Percentiles rank a stretch among this genome's conserved stretches.
Evolutionary conservation across 2,329 filamentous ascomycete species (phyloP).

Genomic region (Balansia obtecta): DNA sequence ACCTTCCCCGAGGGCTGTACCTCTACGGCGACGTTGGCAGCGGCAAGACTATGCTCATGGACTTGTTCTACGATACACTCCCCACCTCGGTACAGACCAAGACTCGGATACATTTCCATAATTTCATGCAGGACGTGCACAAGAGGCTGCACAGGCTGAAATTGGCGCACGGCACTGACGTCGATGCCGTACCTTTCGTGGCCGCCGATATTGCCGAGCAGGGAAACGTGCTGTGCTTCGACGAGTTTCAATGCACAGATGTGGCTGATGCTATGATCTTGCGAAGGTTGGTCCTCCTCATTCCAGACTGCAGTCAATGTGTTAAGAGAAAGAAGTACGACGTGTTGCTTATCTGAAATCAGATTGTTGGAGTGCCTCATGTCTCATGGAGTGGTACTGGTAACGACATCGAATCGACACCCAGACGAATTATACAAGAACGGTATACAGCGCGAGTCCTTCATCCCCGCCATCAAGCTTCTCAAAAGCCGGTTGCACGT

Average conservation of each 20-base stretch:
- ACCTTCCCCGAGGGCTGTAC: conserved; percentile 79
- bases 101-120: conserved; percentile 94
- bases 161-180: conserved; percentile 74
- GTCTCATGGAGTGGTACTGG: conserved; percentile 90
- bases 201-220: conserved; percentile 86
- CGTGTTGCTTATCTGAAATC: neutral
- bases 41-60: conserved; percentile 99
- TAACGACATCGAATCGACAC: conserved; percentile 95
- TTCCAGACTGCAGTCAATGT: neutral
- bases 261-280: conserved; percentile 98
- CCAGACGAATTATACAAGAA: conserved; percentile 96
- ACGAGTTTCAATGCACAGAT: conserved; percentile 98
- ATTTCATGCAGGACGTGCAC: conserved; percentile 98
- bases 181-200: conserved; percentile 83
- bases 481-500: conserved; percentile 75
- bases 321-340: neutral
- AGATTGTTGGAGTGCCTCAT: conserved; percentile 80
- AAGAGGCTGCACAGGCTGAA: conserved; percentile 82
- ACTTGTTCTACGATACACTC: conserved; percentile 89
- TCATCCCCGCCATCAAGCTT: conserved; percentile 88
- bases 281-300: conserved; percentile 39
- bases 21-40: conserved; percentile 94
- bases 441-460: conserved; percentile 89
- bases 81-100: conserved; percentile 69
- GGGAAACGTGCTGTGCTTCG: conserved; percentile 84